Percentiles rank a stretch among this genome's conserved stretches.
Conservation (phyloP, 352 stramenopile genomes). For the Phytophthora sp. region DNA sequence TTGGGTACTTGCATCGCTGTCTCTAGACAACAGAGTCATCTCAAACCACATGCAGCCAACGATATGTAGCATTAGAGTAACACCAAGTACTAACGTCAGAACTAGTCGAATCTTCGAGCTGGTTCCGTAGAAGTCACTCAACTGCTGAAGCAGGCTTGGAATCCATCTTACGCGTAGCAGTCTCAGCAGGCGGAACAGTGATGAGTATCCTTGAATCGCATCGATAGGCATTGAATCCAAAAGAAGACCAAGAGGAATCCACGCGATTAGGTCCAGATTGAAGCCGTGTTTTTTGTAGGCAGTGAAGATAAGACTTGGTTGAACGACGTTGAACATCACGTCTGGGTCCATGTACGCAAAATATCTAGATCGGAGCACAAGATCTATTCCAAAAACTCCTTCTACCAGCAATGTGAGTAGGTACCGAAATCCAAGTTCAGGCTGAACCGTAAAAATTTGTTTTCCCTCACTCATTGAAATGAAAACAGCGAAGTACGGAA, state of each 20-base stretch:
- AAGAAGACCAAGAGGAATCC: slow-evolving; percentile 48
- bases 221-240: slow-evolving; percentile 41
- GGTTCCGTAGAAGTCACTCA: slow-evolving; percentile 56
- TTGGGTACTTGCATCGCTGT: not conserved
- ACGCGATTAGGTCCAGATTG: slow-evolving; percentile 52
- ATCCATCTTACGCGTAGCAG: slow-evolving; percentile 54
- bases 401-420: slow-evolving; percentile 45
- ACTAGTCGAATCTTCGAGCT: slow-evolving; percentile 63
- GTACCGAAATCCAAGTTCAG: slow-evolving; percentile 37
- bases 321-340: slow-evolving; percentile 58
- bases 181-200: slow-evolving; percentile 46
- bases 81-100: slow-evolving; percentile 45
- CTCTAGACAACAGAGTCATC: slow-evolving; percentile 32
- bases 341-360: slow-evolving; percentile 65
- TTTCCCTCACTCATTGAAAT: slow-evolving; percentile 56
- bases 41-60: slow-evolving; percentile 71
- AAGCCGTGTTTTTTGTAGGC: slow-evolving; percentile 63
- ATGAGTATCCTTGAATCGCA: slow-evolving; percentile 35
- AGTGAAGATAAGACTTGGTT: slow-evolving; percentile 59
- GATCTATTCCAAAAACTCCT: slow-evolving; percentile 55
- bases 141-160: slow-evolving; percentile 41
- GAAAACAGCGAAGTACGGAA: slow-evolving; percentile 74
- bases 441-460: slow-evolving; percentile 41
- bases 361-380: slow-evolving; percentile 53
- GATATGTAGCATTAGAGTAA: slow-evolving; percentile 60